Evolutionary conservation across 768 basidiomycete species (phyloP), one percentile per base, ranked within the genome.

Genomic region (Leucogyrophana mollusca): DNA sequence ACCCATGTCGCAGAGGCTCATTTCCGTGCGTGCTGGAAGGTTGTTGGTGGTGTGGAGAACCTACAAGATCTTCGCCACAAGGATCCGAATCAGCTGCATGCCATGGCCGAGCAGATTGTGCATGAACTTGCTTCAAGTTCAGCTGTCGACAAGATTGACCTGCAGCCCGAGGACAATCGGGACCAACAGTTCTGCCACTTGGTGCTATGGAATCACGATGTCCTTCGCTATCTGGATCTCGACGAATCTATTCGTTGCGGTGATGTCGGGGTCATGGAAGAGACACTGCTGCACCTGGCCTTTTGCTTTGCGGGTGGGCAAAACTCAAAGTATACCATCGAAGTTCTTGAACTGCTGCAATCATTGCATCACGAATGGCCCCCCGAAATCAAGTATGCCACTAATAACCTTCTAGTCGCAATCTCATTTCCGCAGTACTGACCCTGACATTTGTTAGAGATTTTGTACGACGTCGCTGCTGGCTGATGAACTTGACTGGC

Each of bases 1-100:
- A 52, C 58, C 18, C 63, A 70, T 43, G 53, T 73, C 13, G 55
- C 60, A 0, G 69, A 71, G 33, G 74, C 70, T 0, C 70, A 69
- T 37, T 50, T 77, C 2, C 64, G 55, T 3, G 64, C 55, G 11
- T 50, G 59, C 20, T 74, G 71, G 70, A 25, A 57, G 4, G 21
- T 45, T 2, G 49, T 69, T 17, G 58, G 48, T 0, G 25, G 53
- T 1, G 66, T 64, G 1, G 43, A 59, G 9, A 43, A 32, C 2
- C 38, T 73, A 0, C 20, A 37, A 1, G 61, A 69, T 0, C 59
- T 76, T 3, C 57, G 59, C 0, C 30, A 33, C 1, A 30, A 35
- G 6, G 36, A 53, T 0, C 70, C 71, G 0, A 43, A 56, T 18
- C 44, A 68, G 24, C 55, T 74, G 1, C 1, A 14, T 0, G 35